Percentiles rank a stretch among this genome's conserved stretches.
Conservation (phyloP, 305 asterid species). For the Solanum chacoense region DNA sequence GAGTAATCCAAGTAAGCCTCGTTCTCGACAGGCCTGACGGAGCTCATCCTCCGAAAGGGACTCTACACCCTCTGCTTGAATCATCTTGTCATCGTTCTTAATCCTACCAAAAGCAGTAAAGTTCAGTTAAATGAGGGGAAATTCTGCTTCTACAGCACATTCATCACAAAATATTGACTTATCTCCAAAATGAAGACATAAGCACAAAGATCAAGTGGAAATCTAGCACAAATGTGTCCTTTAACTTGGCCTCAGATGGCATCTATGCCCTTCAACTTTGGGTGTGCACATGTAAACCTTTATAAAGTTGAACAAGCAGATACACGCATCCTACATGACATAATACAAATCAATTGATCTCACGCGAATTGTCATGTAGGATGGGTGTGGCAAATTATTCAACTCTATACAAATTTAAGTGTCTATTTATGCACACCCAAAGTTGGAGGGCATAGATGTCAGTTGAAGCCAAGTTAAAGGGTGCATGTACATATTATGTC, state of each 20-base stretch:
- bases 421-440: not conserved
- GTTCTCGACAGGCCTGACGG: slow-evolving; percentile 91
- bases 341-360: not conserved
- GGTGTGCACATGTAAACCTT: not conserved
- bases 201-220: not conserved
- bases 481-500: not conserved
- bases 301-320: not conserved
- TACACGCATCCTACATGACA: not conserved
- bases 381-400: not conserved
- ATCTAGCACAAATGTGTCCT: not conserved
- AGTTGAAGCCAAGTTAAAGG: not conserved
- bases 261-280: not conserved
- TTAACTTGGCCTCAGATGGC: not conserved
- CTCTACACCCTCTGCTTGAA: slow-evolving; percentile 85
- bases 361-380: not conserved
- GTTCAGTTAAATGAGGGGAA: not conserved
- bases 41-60: slow-evolving; percentile 94
- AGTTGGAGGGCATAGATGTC: not conserved
- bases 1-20: slow-evolving; percentile 89
- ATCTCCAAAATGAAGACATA: not conserved
- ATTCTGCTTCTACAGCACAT: not conserved
- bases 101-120: slow-evolving; percentile 44
- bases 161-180: not conserved
- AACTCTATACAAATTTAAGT: not conserved
- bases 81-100: slow-evolving; percentile 83